Evolutionary conservation across 768 basidiomycete genomes (phyloP).

Genomic region (Auricularia sp.): DNA sequence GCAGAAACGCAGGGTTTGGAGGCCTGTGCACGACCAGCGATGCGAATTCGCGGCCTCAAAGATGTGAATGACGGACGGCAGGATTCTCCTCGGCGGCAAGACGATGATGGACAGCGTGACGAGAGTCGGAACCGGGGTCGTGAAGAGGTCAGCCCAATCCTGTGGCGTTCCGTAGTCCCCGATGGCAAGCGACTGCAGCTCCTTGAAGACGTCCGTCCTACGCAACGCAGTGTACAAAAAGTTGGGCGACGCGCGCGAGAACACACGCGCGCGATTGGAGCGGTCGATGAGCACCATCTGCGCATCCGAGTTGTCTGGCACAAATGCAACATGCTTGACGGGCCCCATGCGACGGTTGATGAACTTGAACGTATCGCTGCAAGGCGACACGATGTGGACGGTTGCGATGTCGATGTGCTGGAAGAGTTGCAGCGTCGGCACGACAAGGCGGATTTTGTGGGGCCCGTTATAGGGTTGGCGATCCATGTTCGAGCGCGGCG

Average conservation of each 20-base stretch:
- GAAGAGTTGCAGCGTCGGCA: not conserved
- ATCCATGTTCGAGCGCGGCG: not conserved
- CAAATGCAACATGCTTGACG: not conserved
- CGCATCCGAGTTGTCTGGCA: not conserved
- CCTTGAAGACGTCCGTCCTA: not conserved
- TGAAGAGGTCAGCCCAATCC: not conserved
- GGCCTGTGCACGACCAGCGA: not conserved
- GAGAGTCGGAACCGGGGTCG: not conserved
- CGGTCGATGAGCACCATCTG: not conserved
- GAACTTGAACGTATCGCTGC: not conserved
- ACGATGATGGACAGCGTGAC: not conserved
- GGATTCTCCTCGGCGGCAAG: not conserved
- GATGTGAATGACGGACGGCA: not conserved
- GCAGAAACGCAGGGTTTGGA: not conserved
- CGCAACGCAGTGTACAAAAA: not conserved
- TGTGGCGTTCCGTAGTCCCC: not conserved
- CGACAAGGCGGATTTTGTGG: not conserved
- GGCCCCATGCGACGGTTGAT: not conserved
- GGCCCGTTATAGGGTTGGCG: not conserved
- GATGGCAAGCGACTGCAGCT: not conserved
- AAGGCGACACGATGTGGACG: not conserved
- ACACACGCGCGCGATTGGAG: not conserved
- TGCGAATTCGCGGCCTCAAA: not conserved
- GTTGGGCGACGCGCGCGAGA: not conserved
- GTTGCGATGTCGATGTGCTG: not conserved